Evolutionary conservation across 2,329 filamentous ascomycete species (phyloP), one percentile per base, ranked within the genome.

Genomic region (Penicillium fuscoglaucum): DNA sequence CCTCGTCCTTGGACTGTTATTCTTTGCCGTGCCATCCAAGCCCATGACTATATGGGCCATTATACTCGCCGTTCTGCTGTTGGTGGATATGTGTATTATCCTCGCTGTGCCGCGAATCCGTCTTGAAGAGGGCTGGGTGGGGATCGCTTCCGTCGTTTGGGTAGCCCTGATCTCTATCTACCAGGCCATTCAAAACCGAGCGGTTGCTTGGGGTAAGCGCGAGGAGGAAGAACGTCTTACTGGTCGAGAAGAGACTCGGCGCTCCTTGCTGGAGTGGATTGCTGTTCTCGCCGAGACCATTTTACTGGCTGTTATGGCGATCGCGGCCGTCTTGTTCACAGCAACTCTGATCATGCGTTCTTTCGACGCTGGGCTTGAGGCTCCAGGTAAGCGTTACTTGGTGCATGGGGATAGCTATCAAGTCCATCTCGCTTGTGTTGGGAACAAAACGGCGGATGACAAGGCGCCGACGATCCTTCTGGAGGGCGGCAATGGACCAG

Each of bases 221-320:
- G 91, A 97, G 68, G 95, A 98, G 73, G 95, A 99, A 72, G 89
- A 96, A 73, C 87, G 95, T 28, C 80, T 98, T 21, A 98, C 93
- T 0, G 95, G 95, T 12, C 89, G 93, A 15, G 85, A 89, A 31
- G 93, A 99, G 78, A 91, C 89, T 12, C 85, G 93, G 26, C 87
- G 93, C 29, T 90, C 91, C 0, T 75, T 97, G 6, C 79, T 84
- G 43, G 91, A 98, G 78, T 98, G 95, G 93, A 76, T 87, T 6
- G 89, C 88, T 44, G 90, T 99, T 15, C 78, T 96, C 3, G 70
- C 88, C 4, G 89, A 91, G 28, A 92, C 89, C 1, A 77, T 92
- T 47, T 82, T 90, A 41, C 84, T 96, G 69, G 77, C 84, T 21
- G 67, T 90, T 60, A 87, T 95, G 70, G 84, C 87, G 26, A 68